These are phyloP conservation scores for Fusarium domesticum DNA, from an alignment of 2,329 filamentous ascomycete species.

Conservation along the genomic window DNA sequence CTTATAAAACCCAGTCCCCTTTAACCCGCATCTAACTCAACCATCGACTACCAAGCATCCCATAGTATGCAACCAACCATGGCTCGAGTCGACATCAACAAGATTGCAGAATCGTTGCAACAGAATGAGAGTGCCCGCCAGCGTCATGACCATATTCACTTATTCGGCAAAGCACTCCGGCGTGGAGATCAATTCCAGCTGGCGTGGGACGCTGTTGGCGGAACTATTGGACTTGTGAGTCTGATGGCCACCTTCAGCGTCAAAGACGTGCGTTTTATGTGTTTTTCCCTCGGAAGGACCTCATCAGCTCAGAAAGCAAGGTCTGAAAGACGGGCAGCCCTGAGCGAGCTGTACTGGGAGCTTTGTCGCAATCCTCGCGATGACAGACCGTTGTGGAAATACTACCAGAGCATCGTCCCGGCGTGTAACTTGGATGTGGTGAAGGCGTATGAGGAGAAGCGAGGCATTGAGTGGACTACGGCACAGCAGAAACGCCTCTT, in stretches of 20 bases:
- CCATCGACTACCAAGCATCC: too few relatives aligned
- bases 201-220: constrained; percentile 23
- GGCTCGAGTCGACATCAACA: constrained; percentile 3
- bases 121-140: constrained; percentile 17
- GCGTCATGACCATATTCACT: constrained; percentile 16
- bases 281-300: constrained; percentile 20
- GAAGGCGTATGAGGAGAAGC: constrained; percentile 18
- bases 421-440: constrained; percentile 19
- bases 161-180: constrained; percentile 21
- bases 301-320: constrained; percentile 18
- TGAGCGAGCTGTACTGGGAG: constrained; percentile 20
- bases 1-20: too few relatives aligned
- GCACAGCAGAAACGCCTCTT: constrained; percentile 14
- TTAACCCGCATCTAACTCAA: too few relatives aligned
- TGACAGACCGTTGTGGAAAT: constrained; percentile 16
- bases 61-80: constrained; percentile 4
- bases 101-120: constrained; percentile 9
- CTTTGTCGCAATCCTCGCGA: constrained; percentile 14
- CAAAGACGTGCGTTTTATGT: constrained; percentile 18
- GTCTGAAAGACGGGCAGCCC: constrained; percentile 20
- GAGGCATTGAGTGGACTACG: constrained; percentile 10
- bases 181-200: constrained; percentile 19
- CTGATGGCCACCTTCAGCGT: constrained; percentile 29
- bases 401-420: constrained; percentile 27
- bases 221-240: constrained; percentile 19